Base-by-base conservation (phyloP, 495 filamentous ascomycete species). In the Hyaloscypha finlandica region DNA sequence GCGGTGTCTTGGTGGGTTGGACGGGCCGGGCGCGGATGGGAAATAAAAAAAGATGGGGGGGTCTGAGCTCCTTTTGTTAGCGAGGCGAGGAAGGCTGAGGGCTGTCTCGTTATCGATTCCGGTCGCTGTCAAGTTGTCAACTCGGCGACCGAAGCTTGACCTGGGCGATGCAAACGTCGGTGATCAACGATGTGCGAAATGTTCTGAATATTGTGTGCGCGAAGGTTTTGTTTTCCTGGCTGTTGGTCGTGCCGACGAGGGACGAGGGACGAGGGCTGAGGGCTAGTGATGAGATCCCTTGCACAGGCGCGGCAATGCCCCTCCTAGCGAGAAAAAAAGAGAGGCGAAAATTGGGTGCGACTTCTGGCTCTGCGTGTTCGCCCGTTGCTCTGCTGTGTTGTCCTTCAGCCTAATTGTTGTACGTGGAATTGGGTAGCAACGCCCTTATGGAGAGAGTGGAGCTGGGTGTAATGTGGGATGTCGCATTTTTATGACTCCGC, bases 331-430 rank as follows among this genome's bases (percentile, higher is more conserved):
- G 57, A 59, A 19, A 37, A 12, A 33, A 59, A 6, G 30, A 8
- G 55, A 30, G 30, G 58, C 32, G 11, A 61, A 48, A 48, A 9
- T 35, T 29, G 37, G 61, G 22, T 63, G 22, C 61, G 22, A 39
- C 22, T 3, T 37, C 35, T 12, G 0, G 35, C 35, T 37, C 42
- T 19, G 16, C 42, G 42, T 6, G 42, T 48, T 11, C 42, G 42
- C 42, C 42, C 42, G 39, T 20, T 12, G 25, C 30, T n/a, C 52
- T 68, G 63, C 64, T 69, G 70, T 68, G 70, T 66, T 73, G 70
- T 69, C 68, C 67, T 73, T 73, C 67, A 73, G 70, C 70, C 70
- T 73, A 68, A 73, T 68, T 63, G 66, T 66, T 63, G 66, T 60
- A 61, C 59, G 29, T 19, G 11, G 51, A 57, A 51, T 72, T 72